Base-by-base conservation (phyloP, 2,329 filamentous ascomycete species). In the Colletotrichum sansevieriae region DNA sequence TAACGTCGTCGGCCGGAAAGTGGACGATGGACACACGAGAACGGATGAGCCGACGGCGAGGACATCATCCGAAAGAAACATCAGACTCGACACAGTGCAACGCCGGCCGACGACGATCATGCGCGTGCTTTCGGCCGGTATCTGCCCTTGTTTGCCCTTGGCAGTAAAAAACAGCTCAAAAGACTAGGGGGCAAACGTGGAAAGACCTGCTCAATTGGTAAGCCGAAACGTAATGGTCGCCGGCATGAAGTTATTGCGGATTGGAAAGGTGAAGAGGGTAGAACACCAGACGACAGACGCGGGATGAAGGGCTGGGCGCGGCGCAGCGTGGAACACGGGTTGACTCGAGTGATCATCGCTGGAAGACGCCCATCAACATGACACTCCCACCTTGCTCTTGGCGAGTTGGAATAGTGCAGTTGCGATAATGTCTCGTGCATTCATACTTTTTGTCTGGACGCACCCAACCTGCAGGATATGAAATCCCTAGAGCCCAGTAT, bases 51-150 rank as follows among this genome's bases (percentile, higher is more conserved):
- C 25, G 37, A 65, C 35, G 54, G 41, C n/a, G 9, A 33, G 47
- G n/a, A 9, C 13, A 68, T 51, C 62, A 55, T 65, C 65, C 41
- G 61, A 65, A 59, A 20, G 46, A 60, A 65, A 65, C 54, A 55
- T 65, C 41, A 55, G 55, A 43, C 25, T 25, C 47, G 54, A 65
- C 25, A 65, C 55, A 60, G 11, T 44, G 10, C 11, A 59, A 47
- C 47, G 47, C 47, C 54, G 54, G 37, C 47, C 18, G 12, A 54
- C 47, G 55, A 65, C 15, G 52, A 54, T 47, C 46, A 54, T 15
- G 15, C 18, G 12, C n/a, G 54, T 1, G 49, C 51, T 20, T 41
- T 52, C 25, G 60, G 37, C 43, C 18, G n/a, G 46, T 52, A 18
- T 15, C 12, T 44, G 33, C 25, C 6, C 25, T 18, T 18, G 18